Conservation (phyloP, 208 protist species). For the Crithidia acanthocephali region DNA sequence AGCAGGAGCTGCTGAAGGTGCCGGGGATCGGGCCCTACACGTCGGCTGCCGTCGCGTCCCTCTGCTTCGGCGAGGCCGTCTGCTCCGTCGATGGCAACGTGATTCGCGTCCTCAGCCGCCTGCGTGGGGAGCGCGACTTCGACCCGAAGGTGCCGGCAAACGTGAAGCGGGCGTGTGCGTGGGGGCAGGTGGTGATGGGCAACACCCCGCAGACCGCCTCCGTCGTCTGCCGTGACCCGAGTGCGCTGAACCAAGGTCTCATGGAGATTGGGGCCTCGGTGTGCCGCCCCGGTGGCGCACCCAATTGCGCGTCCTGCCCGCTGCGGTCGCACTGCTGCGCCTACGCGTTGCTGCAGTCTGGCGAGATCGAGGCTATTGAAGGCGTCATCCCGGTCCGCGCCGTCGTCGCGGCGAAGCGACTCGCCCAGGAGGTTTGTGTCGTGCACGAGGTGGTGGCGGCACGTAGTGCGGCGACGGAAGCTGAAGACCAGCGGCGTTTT, state of each 20-base stretch:
- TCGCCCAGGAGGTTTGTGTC: conserved; percentile 67
- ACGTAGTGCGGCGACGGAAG: not conserved
- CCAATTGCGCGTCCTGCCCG: conserved; percentile 78
- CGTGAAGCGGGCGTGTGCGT: conserved; percentile 51
- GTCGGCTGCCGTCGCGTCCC: conserved; percentile 92
- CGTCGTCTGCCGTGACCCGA: conserved; percentile 42
- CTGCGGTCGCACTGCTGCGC: conserved; percentile 63
- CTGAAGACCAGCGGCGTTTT: conserved; percentile 39
- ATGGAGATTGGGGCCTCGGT: conserved; percentile 94
- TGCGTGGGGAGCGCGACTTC: conserved; percentile 70
- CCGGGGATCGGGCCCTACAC: conserved; percentile 95
- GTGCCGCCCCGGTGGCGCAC: conserved; percentile 76
- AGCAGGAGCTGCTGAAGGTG: conserved; percentile 67
- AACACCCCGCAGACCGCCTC: conserved; percentile 17
- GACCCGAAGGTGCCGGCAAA: conserved; percentile 79
- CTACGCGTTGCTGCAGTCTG: conserved; percentile 33
- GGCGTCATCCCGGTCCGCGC: conserved; percentile 79
- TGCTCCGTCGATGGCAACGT: conserved; percentile 94
- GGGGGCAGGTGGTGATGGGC: conserved; percentile 72
- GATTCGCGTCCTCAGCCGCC: conserved; percentile 88
- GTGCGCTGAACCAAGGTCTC: conserved; percentile 90
- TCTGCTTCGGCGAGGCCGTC: conserved; percentile 79
- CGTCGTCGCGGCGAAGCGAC: conserved; percentile 40
- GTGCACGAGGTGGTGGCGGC: conserved; percentile 60
- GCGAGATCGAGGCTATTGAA: conserved; percentile 73